A percentile compares a stretch with the other conserved stretches of the same genome.
These are phyloP conservation scores for Trichophyton equinum DNA, from an alignment of 2,329 filamentous ascomycete genomes.

Conservation along the genomic window DNA sequence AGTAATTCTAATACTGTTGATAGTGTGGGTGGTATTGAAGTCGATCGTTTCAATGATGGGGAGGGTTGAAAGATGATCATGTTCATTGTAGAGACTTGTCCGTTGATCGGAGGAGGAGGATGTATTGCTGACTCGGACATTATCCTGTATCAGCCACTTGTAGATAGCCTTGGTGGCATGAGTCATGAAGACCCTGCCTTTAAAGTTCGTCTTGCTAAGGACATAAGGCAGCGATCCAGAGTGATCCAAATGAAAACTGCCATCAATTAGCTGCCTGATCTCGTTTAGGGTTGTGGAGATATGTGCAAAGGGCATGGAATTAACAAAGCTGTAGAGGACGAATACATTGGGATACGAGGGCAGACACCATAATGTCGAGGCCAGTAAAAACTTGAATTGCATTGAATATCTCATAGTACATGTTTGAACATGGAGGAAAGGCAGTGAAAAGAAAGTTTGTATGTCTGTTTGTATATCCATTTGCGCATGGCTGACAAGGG, in stretches of 20 bases:
- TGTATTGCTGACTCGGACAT: constrained; percentile 71
- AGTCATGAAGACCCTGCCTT: constrained; percentile 95
- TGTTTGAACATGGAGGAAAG: background rate
- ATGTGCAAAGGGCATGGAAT: background rate
- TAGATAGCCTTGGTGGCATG: constrained; percentile 99
- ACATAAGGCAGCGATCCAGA: constrained; percentile 98
- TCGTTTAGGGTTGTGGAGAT: background rate
- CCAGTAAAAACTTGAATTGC: background rate
- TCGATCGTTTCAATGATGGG: constrained; percentile 94
- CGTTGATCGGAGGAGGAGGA: constrained; percentile 50
- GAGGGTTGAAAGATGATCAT: constrained; percentile 87
- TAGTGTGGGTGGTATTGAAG: constrained; percentile 94
- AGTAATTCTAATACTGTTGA: constrained; percentile 91
- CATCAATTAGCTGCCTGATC: background rate
- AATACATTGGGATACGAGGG: constrained; percentile 1
- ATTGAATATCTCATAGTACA: constrained; percentile 6
- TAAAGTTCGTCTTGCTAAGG: constrained; percentile 94
- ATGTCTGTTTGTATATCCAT: background rate
- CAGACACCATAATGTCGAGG: background rate
- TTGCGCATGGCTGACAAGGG: background rate
- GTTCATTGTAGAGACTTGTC: constrained; percentile 74
- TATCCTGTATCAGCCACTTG: constrained; percentile 98
- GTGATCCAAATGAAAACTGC: constrained; percentile 94
- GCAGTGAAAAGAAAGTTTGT: background rate
- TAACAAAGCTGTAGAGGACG: background rate